Evolutionary conservation across 2,329 filamentous ascomycete species (phyloP).

Genomic region (Cladophialophora psammophila): DNA sequence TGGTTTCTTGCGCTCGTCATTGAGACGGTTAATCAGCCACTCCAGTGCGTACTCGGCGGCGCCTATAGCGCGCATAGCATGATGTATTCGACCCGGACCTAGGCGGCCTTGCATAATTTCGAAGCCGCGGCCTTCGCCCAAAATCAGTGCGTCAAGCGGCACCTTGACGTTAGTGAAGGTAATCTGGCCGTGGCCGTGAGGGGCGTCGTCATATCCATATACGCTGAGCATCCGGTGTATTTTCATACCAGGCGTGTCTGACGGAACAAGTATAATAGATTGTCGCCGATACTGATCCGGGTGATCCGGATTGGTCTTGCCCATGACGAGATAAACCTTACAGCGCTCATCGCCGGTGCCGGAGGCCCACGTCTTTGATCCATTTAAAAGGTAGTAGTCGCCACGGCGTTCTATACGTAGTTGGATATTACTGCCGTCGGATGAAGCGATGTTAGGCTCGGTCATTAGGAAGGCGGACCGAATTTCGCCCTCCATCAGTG

Average conservation of each 20-base stretch:
- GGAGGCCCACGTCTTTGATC: conserved; percentile 97
- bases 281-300: conserved; percentile 84
- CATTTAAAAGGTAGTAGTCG: too few relatives aligned
- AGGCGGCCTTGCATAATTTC: conserved; percentile 98
- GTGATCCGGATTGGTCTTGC: conserved; percentile 82
- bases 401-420: too few relatives aligned
- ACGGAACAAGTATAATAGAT: conserved; percentile 87
- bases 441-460: conserved; percentile 84
- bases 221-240: conserved; percentile 92
- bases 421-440: conserved; percentile 91
- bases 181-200: conserved; percentile 95
- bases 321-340: conserved; percentile 94
- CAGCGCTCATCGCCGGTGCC: conserved; percentile 92
- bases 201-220: conserved; percentile 97
- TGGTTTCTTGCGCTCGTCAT: conserved; percentile 87
- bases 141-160: conserved; percentile 77
- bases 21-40: conserved; percentile 92
- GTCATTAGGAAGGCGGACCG: conserved; percentile 94
- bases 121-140: conserved; percentile 92
- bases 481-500: conserved; percentile 82
- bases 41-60: conserved; percentile 89
- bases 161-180: conserved; percentile 89
- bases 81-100: conserved; percentile 94
- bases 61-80: conserved; percentile 94
- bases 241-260: conserved; percentile 80